Evolutionary conservation across 495 filamentous ascomycete species (phyloP), one percentile per base, ranked within the genome.

Genomic region (Daldinia vernicosa): DNA sequence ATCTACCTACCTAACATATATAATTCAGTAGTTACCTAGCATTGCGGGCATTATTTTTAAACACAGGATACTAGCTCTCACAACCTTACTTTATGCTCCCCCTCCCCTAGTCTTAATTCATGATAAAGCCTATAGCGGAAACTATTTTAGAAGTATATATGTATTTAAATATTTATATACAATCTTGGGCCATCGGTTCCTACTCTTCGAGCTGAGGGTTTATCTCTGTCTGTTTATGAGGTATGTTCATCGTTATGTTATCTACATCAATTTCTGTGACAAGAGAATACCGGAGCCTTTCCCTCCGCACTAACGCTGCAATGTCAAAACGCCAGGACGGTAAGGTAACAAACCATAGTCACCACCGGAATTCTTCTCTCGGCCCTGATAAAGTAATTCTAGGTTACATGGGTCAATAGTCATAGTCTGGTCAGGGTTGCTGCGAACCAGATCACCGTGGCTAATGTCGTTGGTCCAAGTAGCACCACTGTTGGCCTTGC

Each of bases 391-490:
- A 22, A 90, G 79, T 54, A 89, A 71, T 71, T 87, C 83, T 72
- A 89, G 73, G 66, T 89, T 88, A 77, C 87, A 89, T 4, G 85
- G 79, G 64, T 87, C 84, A 33, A 89, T 70, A 11, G 82, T 81
- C 77, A 85, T 83, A 1, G 85, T 89, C 75, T 90, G 83, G 68
- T 90, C 87, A 5, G 82, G 66, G 58, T 80, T 85, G 54, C 27
- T 75, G 62, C 87, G 81, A 27, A 91, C 76, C 45, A 90, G 66
- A 54, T 89, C 88, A 15, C 89, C 89, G 60, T 88, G 86, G 66
- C 85, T 88, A 74, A 91, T 89, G 62, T 89, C 86, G 75, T 88
- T 83, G 47, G 88, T 89, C 89, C 89, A 91, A 50, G 81, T 83
- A 1, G 85, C 85, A 55, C 85, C 85, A 63, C 83, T 88, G 74